These are phyloP conservation scores for Phialophora chinensis DNA, from an alignment of 2,329 filamentous ascomycete species.

Conservation along the genomic window DNA sequence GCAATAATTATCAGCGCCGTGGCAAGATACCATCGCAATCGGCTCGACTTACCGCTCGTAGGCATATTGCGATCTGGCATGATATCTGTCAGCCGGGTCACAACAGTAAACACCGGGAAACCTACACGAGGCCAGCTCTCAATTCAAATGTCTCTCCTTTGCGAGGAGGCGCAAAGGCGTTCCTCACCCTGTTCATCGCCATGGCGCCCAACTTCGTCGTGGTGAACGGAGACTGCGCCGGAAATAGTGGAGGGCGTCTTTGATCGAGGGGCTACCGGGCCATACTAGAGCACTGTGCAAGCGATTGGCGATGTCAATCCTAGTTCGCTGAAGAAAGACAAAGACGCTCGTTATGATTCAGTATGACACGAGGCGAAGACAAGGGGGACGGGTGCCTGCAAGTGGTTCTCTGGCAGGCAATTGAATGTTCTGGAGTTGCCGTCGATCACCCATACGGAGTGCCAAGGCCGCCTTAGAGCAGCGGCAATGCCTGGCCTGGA, in stretches of 20 bases:
- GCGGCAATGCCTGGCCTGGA: neutral
- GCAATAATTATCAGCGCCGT: constrained; percentile 29
- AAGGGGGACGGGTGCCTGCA: neutral
- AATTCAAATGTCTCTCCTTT: constrained; percentile 99
- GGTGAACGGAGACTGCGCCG: constrained; percentile 5
- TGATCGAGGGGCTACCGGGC: constrained; percentile 30
- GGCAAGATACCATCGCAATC: constrained; percentile 24
- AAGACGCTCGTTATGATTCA: neutral
- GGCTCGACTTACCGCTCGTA: constrained; percentile 73
- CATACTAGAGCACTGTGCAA: constrained; percentile 23
- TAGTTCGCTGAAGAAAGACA: neutral
- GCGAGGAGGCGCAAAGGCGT: constrained; percentile 87
- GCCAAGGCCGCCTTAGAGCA: neutral
- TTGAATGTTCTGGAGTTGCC: neutral
- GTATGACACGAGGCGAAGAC: neutral
- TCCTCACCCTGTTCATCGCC: constrained; percentile 95
- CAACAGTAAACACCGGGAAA: constrained; percentile 33
- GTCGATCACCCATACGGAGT: neutral
- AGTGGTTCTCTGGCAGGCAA: neutral
- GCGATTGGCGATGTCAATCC: neutral
- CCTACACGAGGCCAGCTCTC: constrained; percentile 82
- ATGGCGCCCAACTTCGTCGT: constrained; percentile 54
- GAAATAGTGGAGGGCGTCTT: constrained; percentile 17
- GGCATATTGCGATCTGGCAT: constrained; percentile 86
- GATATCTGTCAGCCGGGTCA: constrained; percentile 45